Evolutionary conservation across 495 filamentous ascomycete species (phyloP), one percentile per base, ranked within the genome.

Genomic region (Xylaria bambusicola): DNA sequence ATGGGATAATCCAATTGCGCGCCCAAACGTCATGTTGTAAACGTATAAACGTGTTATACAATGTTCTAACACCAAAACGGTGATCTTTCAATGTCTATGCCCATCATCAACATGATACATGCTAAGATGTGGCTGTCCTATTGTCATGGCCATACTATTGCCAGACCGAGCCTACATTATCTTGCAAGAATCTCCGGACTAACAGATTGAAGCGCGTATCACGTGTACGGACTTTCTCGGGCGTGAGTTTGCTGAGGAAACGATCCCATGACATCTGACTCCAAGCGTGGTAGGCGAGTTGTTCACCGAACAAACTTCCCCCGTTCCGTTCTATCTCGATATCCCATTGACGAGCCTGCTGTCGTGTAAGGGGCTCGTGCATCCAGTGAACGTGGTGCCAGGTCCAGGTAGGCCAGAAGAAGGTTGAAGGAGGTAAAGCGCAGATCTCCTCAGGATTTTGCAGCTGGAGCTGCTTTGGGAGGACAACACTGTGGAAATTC

Each of bases 341-440:
- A 7, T 68, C 33, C 75, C 72, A 75, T 41, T 65, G 68, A n/a
- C 61, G 58, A 0, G 69, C 68, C 45, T 75, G 68, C 7, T 70
- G 56, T 1, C 52, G 58, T 23, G 61, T 67, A 6, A 80, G 62
- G 24, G 60, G 61, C 49, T 74, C 57, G 52, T 80, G 75, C 78
- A 80, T 80, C 60, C 73, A 80, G 41, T 75, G 67, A 45, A 79
- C 66, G 58, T 79, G 74, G 38, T 65, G 58, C 63, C 71, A 75
- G 0, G 77, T 79, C 78, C 78, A 80, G 3, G 76, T 79, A 6
- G 78, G 78, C 78, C 78, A 80, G 63, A 78, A 79, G 64, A 80
- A 80, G 24, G 70, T 68, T 26, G 71, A 66, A 5, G 78, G 77
- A 0, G 78, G 65, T 17, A 80, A 52, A 10, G 71, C 52, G 67